Percentiles rank a stretch among this genome's conserved stretches.
Conservation (phyloP, 768 basidiomycete species). For the Lentinus brumalis region DNA sequence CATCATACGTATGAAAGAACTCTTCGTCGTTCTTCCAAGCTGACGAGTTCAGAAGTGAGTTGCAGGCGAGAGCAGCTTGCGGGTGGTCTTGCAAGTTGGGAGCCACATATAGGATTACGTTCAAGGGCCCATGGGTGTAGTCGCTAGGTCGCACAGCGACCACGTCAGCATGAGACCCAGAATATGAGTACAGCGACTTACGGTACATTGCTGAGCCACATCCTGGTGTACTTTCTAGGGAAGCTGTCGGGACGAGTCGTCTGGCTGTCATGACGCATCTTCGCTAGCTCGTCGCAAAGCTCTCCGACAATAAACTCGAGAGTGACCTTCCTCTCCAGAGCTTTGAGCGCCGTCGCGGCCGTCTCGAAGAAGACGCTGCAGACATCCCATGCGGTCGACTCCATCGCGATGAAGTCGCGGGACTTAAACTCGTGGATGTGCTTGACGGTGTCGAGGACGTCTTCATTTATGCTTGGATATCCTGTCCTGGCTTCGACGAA, state of each 20-base stretch:
- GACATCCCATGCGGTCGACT: too few species aligned
- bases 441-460: too few species aligned
- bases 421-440: too few species aligned
- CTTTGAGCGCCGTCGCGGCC: slow-evolving; percentile 23
- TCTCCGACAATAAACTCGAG: slow-evolving; percentile 33
- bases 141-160: slow-evolving; percentile 22
- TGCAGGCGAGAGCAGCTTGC: slow-evolving; percentile 31
- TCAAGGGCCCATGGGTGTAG: slow-evolving; percentile 35
- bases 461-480: too few species aligned
- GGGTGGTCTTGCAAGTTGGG: slow-evolving; percentile 28
- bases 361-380: slow-evolving; percentile 31
- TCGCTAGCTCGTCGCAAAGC: slow-evolving; percentile 33
- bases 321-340: slow-evolving; percentile 13
- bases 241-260: slow-evolving; percentile 30
- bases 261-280: slow-evolving; percentile 30
- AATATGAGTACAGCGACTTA: slow-evolving; percentile 15
- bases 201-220: slow-evolving; percentile 40
- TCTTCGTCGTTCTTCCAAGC: slow-evolving; percentile 34
- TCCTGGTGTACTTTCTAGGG: slow-evolving; percentile 34
- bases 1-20: slow-evolving; percentile 32
- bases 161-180: neutral
- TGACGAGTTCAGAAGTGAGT: slow-evolving; percentile 32
- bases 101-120: slow-evolving; percentile 29
- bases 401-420: too few species aligned
- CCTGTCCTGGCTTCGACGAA: too few species aligned